phyloP scores from a whole-genome alignment of 305 asterid species.

The Plantago lanceolata region DNA sequence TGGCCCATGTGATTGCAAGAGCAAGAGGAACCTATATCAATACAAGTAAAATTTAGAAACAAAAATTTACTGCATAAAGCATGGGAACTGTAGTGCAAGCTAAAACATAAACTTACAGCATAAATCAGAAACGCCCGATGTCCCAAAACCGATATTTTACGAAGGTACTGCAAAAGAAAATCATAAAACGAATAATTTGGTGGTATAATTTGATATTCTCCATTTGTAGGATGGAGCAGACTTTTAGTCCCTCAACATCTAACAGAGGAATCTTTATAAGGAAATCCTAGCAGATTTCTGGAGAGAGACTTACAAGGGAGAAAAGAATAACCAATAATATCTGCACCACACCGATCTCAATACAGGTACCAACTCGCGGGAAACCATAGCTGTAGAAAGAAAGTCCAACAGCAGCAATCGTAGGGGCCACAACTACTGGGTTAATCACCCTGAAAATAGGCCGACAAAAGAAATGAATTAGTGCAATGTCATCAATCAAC shows the following conservation, averaged over 20 bases:
- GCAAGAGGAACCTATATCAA: conserved; percentile 75
- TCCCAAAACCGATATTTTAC: conserved; percentile 79
- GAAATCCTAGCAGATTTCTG: conserved; percentile 6
- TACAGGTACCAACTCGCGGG: conserved; percentile 82
- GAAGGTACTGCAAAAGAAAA: conserved; percentile 71
- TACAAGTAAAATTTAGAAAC: conserved; percentile 15
- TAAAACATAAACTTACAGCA: conserved; percentile 48
- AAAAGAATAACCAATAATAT: conserved; percentile 71
- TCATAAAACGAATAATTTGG: not conserved
- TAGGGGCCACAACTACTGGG: conserved; percentile 94
- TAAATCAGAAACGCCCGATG: conserved; percentile 86
- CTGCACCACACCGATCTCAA: conserved; percentile 87
- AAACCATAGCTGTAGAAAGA: conserved; percentile 93
- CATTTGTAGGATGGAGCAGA: not conserved
- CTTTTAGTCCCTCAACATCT: not conserved
- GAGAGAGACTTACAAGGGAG: conserved; percentile 69
- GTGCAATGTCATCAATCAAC: not conserved
- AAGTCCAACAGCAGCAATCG: conserved; percentile 96
- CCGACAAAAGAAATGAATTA: conserved; percentile 17
- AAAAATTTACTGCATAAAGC: not conserved
- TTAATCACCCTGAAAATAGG: conserved; percentile 66
- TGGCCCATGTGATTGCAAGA: conserved; percentile 77
- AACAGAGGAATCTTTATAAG: not conserved
- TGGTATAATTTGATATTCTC: conserved; percentile 1
- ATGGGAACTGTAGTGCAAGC: not conserved